These are phyloP conservation scores for Rhizopogon salebrosus DNA, from an alignment of 768 basidiomycete species.

Conservation along the genomic window DNA sequence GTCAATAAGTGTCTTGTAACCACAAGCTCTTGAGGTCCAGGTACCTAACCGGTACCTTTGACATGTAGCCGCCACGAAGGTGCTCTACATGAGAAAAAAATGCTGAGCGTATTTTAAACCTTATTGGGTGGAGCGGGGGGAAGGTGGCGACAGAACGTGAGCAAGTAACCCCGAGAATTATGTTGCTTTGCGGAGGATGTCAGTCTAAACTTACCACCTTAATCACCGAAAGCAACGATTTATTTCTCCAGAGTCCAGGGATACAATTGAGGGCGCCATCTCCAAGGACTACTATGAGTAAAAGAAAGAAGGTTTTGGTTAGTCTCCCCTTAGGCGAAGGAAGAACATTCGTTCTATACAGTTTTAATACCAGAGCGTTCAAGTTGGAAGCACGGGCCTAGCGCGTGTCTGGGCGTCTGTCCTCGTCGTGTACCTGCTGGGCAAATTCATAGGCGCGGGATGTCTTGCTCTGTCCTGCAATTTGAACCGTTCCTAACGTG, in stretches of 20 bases:
- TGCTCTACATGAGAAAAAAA: background rate
- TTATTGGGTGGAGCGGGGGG: background rate
- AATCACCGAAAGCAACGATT: background rate
- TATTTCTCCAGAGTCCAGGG: background rate
- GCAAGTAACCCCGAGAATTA: background rate
- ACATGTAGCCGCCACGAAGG: background rate
- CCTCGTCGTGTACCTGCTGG: background rate
- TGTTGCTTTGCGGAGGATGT: background rate
- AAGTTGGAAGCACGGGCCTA: background rate
- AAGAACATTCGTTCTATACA: no score
- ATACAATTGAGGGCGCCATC: background rate
- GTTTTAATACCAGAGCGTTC: background rate
- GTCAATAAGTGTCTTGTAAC: background rate
- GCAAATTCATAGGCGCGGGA: background rate
- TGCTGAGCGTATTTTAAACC: background rate
- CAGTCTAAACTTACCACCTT: background rate
- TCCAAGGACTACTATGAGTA: no score
- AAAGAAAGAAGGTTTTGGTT: no score
- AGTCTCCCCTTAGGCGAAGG: no score
- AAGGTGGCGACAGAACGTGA: no score
- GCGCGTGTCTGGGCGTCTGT: no score
- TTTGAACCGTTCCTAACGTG: background rate
- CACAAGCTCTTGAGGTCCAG: background rate
- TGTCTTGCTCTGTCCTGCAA: background rate
- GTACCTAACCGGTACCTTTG: background rate